A percentile compares a stretch with the other conserved stretches of the same genome.
phyloP scores from a whole-genome alignment of 768 basidiomycete genomes.

The Kondoa malvinella region DNA sequence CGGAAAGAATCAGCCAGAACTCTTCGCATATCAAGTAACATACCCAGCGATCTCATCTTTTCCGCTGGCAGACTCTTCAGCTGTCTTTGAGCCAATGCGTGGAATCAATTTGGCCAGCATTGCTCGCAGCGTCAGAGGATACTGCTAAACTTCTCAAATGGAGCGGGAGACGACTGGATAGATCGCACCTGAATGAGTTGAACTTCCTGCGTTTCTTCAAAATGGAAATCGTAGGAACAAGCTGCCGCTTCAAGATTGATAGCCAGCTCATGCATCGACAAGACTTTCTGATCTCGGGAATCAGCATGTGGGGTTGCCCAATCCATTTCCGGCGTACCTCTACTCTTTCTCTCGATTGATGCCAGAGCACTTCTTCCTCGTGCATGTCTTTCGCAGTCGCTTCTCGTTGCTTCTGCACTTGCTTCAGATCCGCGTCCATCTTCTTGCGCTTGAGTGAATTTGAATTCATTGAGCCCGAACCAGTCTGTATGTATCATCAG shows the following conservation, averaged over 20 bases:
- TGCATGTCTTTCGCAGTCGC: background rate
- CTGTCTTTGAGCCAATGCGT: background rate
- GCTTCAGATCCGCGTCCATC: background rate
- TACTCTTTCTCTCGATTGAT: background rate
- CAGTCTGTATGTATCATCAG: too few species aligned
- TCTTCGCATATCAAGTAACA: background rate
- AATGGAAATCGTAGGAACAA: background rate
- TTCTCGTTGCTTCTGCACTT: background rate
- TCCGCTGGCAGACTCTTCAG: background rate
- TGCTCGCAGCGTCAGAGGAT: background rate
- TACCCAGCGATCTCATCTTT: background rate
- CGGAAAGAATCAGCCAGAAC: background rate
- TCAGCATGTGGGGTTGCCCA: background rate
- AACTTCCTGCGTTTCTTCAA: background rate
- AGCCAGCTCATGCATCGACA: background rate
- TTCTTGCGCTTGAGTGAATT: background rate
- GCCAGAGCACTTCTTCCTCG: background rate
- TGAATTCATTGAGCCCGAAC: too few species aligned
- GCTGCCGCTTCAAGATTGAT: background rate
- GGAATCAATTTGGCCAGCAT: background rate
- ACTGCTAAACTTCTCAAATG: background rate
- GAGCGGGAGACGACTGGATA: background rate
- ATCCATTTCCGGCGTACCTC: background rate
- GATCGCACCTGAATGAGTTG: background rate
- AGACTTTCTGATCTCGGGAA: background rate